These are phyloP conservation scores for Tolypocladium endophyticum DNA, from an alignment of 2,329 filamentous ascomycete genomes.

Conservation along the genomic window DNA sequence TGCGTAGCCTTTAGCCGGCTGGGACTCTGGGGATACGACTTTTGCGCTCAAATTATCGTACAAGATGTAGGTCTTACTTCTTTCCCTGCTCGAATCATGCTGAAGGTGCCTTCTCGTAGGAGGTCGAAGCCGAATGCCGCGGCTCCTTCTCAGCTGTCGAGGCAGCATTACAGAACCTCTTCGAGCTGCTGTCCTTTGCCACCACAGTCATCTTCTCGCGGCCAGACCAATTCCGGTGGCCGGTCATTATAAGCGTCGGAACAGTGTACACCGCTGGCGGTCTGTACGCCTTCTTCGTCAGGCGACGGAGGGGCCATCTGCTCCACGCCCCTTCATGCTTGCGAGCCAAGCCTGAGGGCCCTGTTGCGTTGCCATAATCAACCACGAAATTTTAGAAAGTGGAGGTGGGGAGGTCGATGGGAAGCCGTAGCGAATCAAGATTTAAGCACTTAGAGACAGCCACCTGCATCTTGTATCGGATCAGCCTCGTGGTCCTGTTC, in stretches of 20 bases:
- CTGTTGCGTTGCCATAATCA: background rate
- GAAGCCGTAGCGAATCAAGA: no score
- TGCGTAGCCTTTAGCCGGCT: conserved; percentile 46
- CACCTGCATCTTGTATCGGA: no score
- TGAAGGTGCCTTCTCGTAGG: conserved; percentile 22
- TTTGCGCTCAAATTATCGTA: conserved; percentile 48
- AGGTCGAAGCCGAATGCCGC: conserved; percentile 43
- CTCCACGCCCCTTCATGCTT: conserved; percentile 12
- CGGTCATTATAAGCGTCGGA: conserved; percentile 45
- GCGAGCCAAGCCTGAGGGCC: background rate
- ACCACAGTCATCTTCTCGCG: conserved; percentile 54
- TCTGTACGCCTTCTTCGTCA: conserved; percentile 20
- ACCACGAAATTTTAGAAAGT: background rate
- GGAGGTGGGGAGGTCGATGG: background rate
- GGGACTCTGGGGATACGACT: conserved; percentile 51
- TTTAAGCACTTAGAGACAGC: no score
- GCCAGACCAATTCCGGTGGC: conserved; percentile 55
- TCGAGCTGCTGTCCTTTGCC: conserved; percentile 57
- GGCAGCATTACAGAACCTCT: conserved; percentile 55
- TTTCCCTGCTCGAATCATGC: no score
- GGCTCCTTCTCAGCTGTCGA: conserved; percentile 61
- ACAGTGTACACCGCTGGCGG: conserved; percentile 30
- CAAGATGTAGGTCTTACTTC: conserved; percentile 48
- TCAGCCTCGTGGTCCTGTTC: no score
- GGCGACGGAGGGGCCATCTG: conserved; percentile 19